Conservation (phyloP, 306 rosid species). For the Pachyrhizus erosus region DNA sequence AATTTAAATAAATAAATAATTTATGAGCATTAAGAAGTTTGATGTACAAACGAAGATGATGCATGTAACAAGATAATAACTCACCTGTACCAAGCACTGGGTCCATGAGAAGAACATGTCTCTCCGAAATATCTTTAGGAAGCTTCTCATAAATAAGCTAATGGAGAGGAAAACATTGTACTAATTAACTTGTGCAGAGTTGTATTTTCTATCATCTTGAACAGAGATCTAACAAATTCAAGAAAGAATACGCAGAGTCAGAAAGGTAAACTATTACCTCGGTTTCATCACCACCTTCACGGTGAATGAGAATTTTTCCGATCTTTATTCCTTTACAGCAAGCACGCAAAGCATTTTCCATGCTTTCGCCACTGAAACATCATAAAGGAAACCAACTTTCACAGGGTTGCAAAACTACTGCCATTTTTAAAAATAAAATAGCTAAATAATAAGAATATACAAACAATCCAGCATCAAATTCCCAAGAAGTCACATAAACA, state of each 20-base stretch:
- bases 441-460: conserved; percentile 19
- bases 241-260: conserved; percentile 7
- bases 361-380: conserved; percentile 89
- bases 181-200: conserved; percentile 22
- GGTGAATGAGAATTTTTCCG: conserved; percentile 93
- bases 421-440: not conserved
- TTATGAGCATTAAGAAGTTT: conserved; percentile 8
- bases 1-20: not conserved
- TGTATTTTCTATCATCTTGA: conserved; percentile 6
- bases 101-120: conserved; percentile 95
- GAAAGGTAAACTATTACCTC: conserved; percentile 42
- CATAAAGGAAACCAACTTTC: conserved; percentile 1
- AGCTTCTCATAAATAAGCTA: conserved; percentile 93
- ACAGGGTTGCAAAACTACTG: not conserved
- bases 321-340: conserved; percentile 96
- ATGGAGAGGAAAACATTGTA: conserved; percentile 25
- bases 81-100: conserved; percentile 94
- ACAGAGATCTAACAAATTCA: conserved; percentile 40
- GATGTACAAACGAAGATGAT: not conserved
- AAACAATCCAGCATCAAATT: conserved; percentile 30
- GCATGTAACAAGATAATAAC: conserved; percentile 19
- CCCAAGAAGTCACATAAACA: conserved; percentile 12
- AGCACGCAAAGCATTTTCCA: conserved; percentile 96
- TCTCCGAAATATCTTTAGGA: conserved; percentile 90
- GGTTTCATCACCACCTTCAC: conserved; percentile 78